Evolutionary conservation across 805 yeast species (phyloP).

Genomic region (Kazachstania martiniae): DNA sequence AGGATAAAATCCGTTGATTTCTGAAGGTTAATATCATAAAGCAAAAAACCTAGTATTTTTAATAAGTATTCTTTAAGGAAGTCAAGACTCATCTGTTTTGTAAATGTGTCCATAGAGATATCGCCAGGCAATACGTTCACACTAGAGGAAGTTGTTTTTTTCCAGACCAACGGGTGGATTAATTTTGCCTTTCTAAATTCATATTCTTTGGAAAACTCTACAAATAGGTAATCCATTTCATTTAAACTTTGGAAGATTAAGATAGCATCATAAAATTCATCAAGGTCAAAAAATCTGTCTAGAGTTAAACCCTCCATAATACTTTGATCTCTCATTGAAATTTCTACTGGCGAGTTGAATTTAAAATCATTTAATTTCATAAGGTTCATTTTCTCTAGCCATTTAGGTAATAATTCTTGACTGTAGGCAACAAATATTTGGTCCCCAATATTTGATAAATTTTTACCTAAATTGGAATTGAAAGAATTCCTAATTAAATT

Average conservation of each 20-base stretch:
- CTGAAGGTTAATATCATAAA: conserved; percentile 62
- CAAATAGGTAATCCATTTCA: conserved; percentile 47
- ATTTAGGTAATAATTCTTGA: conserved; percentile 39
- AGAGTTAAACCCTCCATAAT: conserved; percentile 31
- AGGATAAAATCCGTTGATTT: conserved; percentile 53
- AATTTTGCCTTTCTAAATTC: conserved; percentile 58
- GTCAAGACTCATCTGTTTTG: conserved; percentile 13
- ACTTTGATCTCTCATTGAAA: conserved; percentile 54
- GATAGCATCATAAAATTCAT: conserved; percentile 73
- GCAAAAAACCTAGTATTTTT: conserved; percentile 63
- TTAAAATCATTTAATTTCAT: conserved; percentile 41
- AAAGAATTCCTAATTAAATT: conserved; percentile 58
- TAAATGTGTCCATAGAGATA: conserved; percentile 23
- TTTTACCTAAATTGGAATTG: conserved; percentile 47
- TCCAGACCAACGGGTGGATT: conserved; percentile 51
- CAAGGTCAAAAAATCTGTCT: conserved; percentile 39
- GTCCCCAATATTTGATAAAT: conserved; percentile 36
- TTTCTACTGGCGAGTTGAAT: conserved; percentile 79
- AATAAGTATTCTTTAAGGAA: conserved; percentile 43
- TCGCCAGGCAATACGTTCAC: conserved; percentile 14
- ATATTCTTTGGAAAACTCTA: conserved; percentile 61
- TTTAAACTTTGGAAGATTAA: conserved; percentile 70
- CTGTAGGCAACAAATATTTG: conserved; percentile 42
- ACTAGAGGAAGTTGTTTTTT: conserved; percentile 19
- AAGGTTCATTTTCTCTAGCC: conserved; percentile 51